Conservation (phyloP, 1,284 basidiomycete genomes). For the Golubevia sp. region DNA sequence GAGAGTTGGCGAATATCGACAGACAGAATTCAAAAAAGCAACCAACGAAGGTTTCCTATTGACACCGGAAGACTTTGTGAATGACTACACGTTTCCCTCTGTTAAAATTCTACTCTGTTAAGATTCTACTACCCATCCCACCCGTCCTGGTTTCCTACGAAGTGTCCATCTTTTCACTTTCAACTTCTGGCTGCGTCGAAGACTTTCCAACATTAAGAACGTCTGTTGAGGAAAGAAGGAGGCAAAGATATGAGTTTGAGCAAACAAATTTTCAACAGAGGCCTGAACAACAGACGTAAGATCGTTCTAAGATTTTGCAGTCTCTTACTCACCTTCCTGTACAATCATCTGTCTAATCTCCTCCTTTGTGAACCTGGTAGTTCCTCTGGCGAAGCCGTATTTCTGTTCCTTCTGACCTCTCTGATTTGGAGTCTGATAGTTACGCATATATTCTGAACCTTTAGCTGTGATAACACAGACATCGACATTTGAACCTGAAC, state of each 20-base stretch:
- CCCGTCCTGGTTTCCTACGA: slow-evolving; percentile 21
- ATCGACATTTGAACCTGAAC: slow-evolving; percentile 96
- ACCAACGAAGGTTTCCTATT: too few relatives aligned
- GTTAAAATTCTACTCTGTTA: too few relatives aligned
- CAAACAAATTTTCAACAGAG: too few relatives aligned
- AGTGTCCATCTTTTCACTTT: slow-evolving; percentile 33
- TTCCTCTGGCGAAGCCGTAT: slow-evolving; percentile 72
- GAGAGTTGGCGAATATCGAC: too few relatives aligned
- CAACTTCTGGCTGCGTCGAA: slow-evolving; percentile 11
- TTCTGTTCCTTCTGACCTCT: slow-evolving; percentile 50
- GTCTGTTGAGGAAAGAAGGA: slow-evolving; percentile 14
- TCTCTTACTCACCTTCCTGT: slow-evolving; percentile 68
- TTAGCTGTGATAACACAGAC: slow-evolving; percentile 78
- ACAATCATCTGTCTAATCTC: slow-evolving; percentile 51
- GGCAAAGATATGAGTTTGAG: too few relatives aligned
- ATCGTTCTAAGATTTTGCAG: too few relatives aligned
- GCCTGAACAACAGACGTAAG: too few relatives aligned
- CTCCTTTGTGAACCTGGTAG: slow-evolving; percentile 67
- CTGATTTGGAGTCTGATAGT: slow-evolving; percentile 55
- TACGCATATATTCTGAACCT: slow-evolving; percentile 50
- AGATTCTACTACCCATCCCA: too few relatives aligned
- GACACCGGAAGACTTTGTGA: too few relatives aligned
- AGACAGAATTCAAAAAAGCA: too few relatives aligned
- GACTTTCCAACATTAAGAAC: slow-evolving; percentile 33
- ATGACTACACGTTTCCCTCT: too few relatives aligned